Conservation (phyloP, 2,329 filamentous ascomycete genomes). For the Annulohypoxylon truncatum region DNA sequence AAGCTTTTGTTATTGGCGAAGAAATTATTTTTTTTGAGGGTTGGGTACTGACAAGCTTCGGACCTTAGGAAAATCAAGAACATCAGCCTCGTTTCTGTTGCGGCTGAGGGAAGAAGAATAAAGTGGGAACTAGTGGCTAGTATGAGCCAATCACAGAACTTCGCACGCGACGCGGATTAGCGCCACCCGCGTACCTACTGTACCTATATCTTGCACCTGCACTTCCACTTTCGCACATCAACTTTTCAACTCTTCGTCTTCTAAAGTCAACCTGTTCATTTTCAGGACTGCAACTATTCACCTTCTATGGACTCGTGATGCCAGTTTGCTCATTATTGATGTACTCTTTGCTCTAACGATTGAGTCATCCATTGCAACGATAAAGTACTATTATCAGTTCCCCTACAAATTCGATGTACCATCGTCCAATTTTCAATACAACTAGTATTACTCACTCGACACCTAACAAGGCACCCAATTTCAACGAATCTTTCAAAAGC, state of each 20-base stretch:
- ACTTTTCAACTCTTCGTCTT: not conserved
- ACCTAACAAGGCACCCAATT: not conserved
- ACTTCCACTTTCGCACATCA: not conserved
- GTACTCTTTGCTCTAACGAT: too few relatives aligned
- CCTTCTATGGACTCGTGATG: not conserved
- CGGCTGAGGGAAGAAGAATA: slow-evolving; percentile 12
- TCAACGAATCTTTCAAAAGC: not conserved
- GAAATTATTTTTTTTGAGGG: not conserved
- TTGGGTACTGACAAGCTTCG: slow-evolving; percentile 6
- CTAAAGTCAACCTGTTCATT: not conserved
- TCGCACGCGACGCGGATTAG: slow-evolving; percentile 11
- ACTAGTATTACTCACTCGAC: not conserved
- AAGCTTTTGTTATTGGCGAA: not conserved
- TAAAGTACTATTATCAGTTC: not conserved
- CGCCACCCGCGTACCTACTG: not conserved
- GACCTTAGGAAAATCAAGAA: slow-evolving; percentile 12
- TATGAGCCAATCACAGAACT: slow-evolving; percentile 5
- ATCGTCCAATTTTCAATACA: not conserved
- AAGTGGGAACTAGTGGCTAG: slow-evolving; percentile 22
- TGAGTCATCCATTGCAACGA: not conserved
- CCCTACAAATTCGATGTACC: not conserved
- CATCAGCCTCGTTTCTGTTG: slow-evolving; percentile 37
- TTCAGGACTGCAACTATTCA: not conserved
- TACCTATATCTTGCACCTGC: slow-evolving; percentile 1
- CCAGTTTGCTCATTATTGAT: too few relatives aligned